Conservation (phyloP, 1,284 basidiomycete species). For the Pterulicium gracile region DNA sequence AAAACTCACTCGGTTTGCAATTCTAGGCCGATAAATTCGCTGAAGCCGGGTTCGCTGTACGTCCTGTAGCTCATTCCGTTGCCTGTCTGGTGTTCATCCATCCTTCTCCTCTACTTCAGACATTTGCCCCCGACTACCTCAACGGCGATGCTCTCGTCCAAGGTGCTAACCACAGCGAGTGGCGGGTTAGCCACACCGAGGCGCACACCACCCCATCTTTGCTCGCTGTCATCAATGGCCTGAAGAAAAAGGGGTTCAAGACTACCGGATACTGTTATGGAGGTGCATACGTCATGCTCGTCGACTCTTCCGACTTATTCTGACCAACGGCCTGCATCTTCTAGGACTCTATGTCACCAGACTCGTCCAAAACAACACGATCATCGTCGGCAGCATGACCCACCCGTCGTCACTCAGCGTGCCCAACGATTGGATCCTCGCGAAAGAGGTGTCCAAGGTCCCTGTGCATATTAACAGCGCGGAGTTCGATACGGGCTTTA, state of each 20-base stretch:
- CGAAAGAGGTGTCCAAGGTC: slow-evolving; percentile 7
- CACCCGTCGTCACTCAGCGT: slow-evolving; percentile 26
- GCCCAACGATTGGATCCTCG: slow-evolving; percentile 21
- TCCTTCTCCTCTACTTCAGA: no score
- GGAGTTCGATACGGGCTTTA: slow-evolving; percentile 13
- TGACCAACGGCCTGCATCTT: background rate
- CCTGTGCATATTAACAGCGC: slow-evolving; percentile 16
- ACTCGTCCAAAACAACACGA: slow-evolving; percentile 17
- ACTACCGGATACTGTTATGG: slow-evolving; percentile 15
- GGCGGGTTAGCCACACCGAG: slow-evolving; percentile 8
- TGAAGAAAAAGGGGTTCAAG: slow-evolving; percentile 12
- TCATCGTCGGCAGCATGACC: slow-evolving; percentile 19
- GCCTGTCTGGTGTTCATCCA: no score
- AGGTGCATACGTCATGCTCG: no score
- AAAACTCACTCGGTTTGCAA: no score
- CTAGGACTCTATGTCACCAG: slow-evolving; percentile 19
- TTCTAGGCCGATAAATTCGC: background rate
- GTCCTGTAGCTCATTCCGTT: no score
- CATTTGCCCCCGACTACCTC: slow-evolving; percentile 4
- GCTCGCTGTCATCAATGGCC: slow-evolving; percentile 11
- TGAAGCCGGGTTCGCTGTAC: background rate
- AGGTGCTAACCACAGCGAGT: slow-evolving; percentile 6
- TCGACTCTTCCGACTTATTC: no score
- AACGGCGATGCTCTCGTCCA: slow-evolving; percentile 3
- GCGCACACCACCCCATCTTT: slow-evolving; percentile 10